Conservation (phyloP, 2,329 filamentous ascomycete genomes). For the Drechslera avenae region DNA sequence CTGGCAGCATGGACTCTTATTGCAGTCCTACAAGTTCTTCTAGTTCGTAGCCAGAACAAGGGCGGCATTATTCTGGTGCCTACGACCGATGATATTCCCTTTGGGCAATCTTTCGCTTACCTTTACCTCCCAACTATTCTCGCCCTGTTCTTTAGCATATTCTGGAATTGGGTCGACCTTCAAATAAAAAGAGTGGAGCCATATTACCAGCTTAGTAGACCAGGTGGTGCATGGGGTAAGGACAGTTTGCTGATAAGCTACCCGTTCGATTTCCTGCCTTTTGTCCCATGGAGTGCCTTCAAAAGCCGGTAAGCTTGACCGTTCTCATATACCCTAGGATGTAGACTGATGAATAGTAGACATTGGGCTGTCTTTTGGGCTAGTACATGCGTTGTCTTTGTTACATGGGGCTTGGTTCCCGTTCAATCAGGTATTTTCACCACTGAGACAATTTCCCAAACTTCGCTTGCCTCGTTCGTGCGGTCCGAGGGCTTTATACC, state of each 20-base stretch:
- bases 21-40: constrained; percentile 53
- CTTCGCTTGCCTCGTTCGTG: neutral
- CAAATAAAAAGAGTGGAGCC: constrained; percentile 65
- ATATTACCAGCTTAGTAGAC: constrained; percentile 62
- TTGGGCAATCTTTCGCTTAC: constrained; percentile 55
- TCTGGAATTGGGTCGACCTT: constrained; percentile 66
- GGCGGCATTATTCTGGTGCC: constrained; percentile 53
- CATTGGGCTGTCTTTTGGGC: constrained; percentile 62
- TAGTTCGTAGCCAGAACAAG: constrained; percentile 47
- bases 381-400: constrained; percentile 54
- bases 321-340: no score
- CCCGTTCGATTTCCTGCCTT: constrained; percentile 56
- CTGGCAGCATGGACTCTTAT: constrained; percentile 43
- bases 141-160: constrained; percentile 60
- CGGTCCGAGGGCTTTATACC: constrained; percentile 35
- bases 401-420: constrained; percentile 63
- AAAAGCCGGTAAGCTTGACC: neutral
- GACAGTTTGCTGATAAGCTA: constrained; percentile 61
- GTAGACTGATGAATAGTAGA: constrained; percentile 28
- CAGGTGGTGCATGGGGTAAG: constrained; percentile 50
- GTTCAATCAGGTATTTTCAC: constrained; percentile 61
- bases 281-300: constrained; percentile 31
- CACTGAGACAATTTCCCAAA: constrained; percentile 35
- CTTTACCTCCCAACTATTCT: constrained; percentile 57
- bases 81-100: constrained; percentile 47